Conservation (phyloP, 139 green algal genomes). For the Limnomonas spitsbergensis region DNA sequence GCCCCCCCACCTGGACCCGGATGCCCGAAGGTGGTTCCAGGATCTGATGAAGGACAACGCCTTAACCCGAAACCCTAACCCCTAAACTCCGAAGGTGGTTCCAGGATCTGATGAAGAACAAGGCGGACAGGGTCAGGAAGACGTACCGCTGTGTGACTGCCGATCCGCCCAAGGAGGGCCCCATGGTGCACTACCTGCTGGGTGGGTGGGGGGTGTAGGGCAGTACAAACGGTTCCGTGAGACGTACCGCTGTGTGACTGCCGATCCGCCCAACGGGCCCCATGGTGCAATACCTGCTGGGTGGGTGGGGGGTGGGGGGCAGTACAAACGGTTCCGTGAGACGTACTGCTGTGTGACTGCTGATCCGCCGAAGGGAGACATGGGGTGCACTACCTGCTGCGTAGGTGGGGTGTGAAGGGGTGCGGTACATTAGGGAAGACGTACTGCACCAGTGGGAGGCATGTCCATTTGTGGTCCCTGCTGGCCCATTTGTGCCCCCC, state of each 20-base stretch:
- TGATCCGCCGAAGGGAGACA: conserved; percentile 15
- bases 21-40: conserved; percentile 44
- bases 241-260: conserved; percentile 25
- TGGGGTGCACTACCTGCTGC: conserved; percentile 53
- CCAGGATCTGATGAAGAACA: conserved; percentile 43
- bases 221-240: conserved; percentile 18
- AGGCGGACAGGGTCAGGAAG: conserved; percentile 25
- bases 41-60: conserved; percentile 33
- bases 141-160: conserved; percentile 24
- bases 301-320: neutral
- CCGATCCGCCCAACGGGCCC: conserved; percentile 18
- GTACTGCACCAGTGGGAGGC: conserved; percentile 11
- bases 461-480: neutral
- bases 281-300: conserved; percentile 52
- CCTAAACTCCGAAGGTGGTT: conserved; percentile 39
- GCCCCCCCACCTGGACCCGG: too few relatives aligned
- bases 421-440: conserved; percentile 18
- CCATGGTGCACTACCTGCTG: conserved; percentile 51
- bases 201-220: neutral
- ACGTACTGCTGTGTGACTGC: conserved; percentile 24
- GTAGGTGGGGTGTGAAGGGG: neutral
- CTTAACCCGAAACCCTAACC: too few relatives aligned
- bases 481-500: too few relatives aligned
- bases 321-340: conserved; percentile 20
- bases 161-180: conserved; percentile 23